Base-by-base conservation (phyloP, 2,329 filamentous ascomycete genomes). In the Cladosporium oxysporum region DNA sequence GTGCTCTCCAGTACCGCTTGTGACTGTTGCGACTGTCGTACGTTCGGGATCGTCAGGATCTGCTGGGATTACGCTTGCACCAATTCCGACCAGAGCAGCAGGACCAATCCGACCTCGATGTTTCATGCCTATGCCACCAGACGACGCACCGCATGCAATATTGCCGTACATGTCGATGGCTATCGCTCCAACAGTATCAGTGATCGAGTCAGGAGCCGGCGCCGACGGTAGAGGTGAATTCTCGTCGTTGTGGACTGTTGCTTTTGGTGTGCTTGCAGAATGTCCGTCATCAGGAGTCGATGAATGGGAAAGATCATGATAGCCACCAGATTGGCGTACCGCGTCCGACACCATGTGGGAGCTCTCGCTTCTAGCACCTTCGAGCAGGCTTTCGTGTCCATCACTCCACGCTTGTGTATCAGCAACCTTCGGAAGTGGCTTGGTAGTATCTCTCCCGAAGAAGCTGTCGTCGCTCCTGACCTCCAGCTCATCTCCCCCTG, bases 61-160 rank as follows among this genome's bases (percentile, higher is more conserved):
- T 29, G 84, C 82, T 1, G 94, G 94, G n/a, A 97, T 86, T 31
- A 99, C 90, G 41, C 92, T 91, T 23, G 93, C 94, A 65, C 95
- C 95, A 62, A 98, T 88, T 8, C 95, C 94, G 16, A 98, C 91
- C 18, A 99, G 84, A 23, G 95, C 95, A 37, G 95, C 96, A 35
- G 95, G 95, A 0, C 95, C 96, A 69, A 97, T 86, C 41, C 95
- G 90, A 6, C 95, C 96, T 67, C 88, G 88, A 77, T 97, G 93
- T 76, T 99, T 99, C 94, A 99, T 97, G 31, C 95, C 94, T 76
- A 99, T 99, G 1, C 95, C 95, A 6, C 95, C 95, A 18, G 96
- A 99, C 1, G 95, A 99, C 1, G 95, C 97, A 18, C 91, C 95
- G 4, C 94, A 95, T 5, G 96, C 94, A 75, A 99, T 97, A 66